Evolutionary conservation across 805 yeast genomes (phyloP), one percentile per base, ranked within the genome.

Genomic region (Isabelozyma heimii): DNA sequence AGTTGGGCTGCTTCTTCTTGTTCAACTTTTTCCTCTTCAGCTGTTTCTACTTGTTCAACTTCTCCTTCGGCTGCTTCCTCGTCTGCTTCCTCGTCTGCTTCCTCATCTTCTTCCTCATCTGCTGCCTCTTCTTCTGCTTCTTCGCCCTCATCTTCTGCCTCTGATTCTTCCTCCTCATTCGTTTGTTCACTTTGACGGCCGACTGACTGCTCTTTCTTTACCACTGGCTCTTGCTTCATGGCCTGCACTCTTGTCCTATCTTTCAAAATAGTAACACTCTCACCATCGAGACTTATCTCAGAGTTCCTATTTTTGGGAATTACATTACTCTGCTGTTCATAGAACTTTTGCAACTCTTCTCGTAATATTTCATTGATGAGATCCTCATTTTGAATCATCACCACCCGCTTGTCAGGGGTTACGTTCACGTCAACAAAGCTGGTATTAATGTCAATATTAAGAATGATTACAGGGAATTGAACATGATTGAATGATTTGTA

Each of bases 341-440:
- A 89, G 48, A 79, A 75, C 1, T 63, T 61, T 0, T 60, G 56
- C 14, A 91, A 57, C n/a, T 71, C 63, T n/a, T 73, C 79, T 46
- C 81, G 72, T 5, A 92, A 53, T 1, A 68, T 66, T 33, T 84
- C 87, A 4, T 87, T 55, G 1, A 91, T 61, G n/a, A 69, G 62
- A 3, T 66, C 62, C 63, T 91, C 97, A 52, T 83, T 74, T 50
- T 85, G 90, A 1, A 91, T 61, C 57, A 88, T 61, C 1, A 91
- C 75, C 2, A 83, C 80, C 46, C 92, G 73, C 62, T 94, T 94
- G 63, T 94, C 97, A 0, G 99, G 98, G 0, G 97, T 85, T 1
- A 94, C 87, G 65, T 94, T 94, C 15, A 94, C 76, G 66, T 94
- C 99, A n/a, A 85, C 51, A 37, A 73, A 69, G 24, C 60, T 57